These are phyloP conservation scores for Alloascoidea africana DNA, from an alignment of 805 yeast species.

Conservation along the genomic window DNA sequence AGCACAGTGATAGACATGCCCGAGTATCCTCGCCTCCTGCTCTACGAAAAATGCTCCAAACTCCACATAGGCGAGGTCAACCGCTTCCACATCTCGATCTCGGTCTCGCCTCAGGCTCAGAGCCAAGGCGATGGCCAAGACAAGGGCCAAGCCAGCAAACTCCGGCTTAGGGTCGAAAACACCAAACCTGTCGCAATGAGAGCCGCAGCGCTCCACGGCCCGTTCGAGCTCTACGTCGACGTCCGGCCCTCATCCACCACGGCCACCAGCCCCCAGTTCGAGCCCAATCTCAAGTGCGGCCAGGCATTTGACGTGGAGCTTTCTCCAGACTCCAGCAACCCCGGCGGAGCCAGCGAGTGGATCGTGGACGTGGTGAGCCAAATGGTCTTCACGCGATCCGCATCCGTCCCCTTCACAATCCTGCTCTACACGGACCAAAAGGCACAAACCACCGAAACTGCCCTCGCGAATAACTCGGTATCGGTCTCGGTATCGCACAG, in stretches of 20 bases:
- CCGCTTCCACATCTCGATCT: too few relatives aligned
- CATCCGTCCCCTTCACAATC: constrained; percentile 55
- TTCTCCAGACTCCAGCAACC: too few relatives aligned
- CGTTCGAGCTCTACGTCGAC: constrained; percentile 75
- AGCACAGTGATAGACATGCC: too few relatives aligned
- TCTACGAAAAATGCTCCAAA: too few relatives aligned
- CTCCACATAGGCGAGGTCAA: too few relatives aligned
- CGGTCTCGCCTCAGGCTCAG: too few relatives aligned
- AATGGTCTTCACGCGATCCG: constrained; percentile 52
- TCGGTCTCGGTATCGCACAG: background rate
- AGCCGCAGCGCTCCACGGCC: constrained; percentile 83
- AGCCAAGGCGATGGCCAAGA: too few relatives aligned
- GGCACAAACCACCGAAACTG: background rate
- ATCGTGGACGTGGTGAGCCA: constrained; percentile 70
- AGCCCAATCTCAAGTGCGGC: constrained; percentile 53
- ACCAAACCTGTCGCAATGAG: constrained; percentile 56
- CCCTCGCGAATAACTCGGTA: background rate
- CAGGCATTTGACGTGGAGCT: constrained; percentile 47
- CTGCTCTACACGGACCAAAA: constrained; percentile 31
- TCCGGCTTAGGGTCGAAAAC: constrained; percentile 59
- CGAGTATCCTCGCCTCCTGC: too few relatives aligned
- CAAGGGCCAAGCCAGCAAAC: too few relatives aligned
- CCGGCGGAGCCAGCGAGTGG: constrained; percentile 51
- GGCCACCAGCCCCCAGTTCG: constrained; percentile 21
- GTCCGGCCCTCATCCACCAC: constrained; percentile 44